Evolutionary conservation across 805 yeast species (phyloP), one percentile per base, ranked within the genome.

Genomic region (Saccharomycopsis sp.): DNA sequence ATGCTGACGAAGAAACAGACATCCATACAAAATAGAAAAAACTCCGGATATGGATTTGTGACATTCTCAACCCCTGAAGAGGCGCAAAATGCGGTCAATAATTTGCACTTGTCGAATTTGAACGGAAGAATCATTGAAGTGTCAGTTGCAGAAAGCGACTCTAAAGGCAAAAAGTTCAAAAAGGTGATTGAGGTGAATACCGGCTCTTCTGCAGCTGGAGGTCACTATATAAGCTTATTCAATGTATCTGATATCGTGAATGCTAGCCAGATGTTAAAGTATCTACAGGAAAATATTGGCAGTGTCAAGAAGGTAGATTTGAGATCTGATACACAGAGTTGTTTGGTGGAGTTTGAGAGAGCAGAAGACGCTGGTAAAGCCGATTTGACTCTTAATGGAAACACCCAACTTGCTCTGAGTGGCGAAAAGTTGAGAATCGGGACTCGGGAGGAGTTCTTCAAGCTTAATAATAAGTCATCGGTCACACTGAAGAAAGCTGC

Each of bases 21-120:
- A 7, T 59, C 55, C 37, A 61, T 62, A 1, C 67, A 67, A 40
- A 71, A 70, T 34, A 71, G 66, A 50, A 64, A 65, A 2, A 78
- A 83, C 64, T 82, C 81, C 51, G 91, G 92, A 0, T 84, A 77
- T 67, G 96, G 85, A 0, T 87, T 88, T 65, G 70, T 88, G 0
- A 72, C 80, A 0, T 87, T 81, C 63, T 58, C 65, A 1, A 77
- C 75, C 2, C 87, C 90, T 0, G 64, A 69, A 0, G 50, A 67
- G 29, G 83, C 84, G 15, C 91, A 86, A 61, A 76, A 78, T 52
- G 81, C 82, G 24, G 83, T 83, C 23, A 85, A 41, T 20, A 65
- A 67, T 8, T 61, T 76, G 52, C 73, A 83, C 61, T 72, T 75
- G 7, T 63, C 70, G 0, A 67, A 70, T 2, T 60, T 85, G 1